Base-by-base conservation (phyloP, 345 rosid species). In the Camelina neglecta region DNA sequence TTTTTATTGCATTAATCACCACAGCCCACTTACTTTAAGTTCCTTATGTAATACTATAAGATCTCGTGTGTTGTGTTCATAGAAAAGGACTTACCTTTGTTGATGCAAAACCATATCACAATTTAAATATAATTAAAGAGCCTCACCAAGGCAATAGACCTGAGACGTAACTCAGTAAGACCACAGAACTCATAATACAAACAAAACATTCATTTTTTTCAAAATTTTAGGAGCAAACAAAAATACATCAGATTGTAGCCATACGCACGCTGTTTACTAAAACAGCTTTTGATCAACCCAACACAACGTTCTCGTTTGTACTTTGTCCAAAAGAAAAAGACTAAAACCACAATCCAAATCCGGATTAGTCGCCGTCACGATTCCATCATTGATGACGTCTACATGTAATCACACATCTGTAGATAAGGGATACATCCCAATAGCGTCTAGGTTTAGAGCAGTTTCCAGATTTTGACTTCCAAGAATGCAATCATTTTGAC, bases 401-500 rank as follows among this genome's bases (percentile, higher is more conserved):
- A 15, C 2, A 24, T 44, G 45, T 48, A 1, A 20, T 50, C 24
- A 18, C 11, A 60, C 24, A 36, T 29, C 33, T 56, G 44, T 36
- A 15, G 13, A 35, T 45, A 50, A 10, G 11, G 44, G 10, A 41
- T 47, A 23, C 38, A 35, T 35, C 50, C 11, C 11, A 38, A 38
- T 35, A 51, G 44, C 53, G 35, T 42, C 7, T 54, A 65, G 31
- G 59, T 74, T 55, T 20, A 16, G 13, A 13, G 54, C 42, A 55
- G 71, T 47, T 65, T 41, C 35, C 57, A 35, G 49, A 57, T 45
- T 65, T 74, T 74, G 71, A 72, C 39, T 29, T 31, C 31, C 15
- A 50, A 65, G 65, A 26, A 48, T 67, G 67, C 41, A 47, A 12
- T 36, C 72, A 11, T 66, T 11, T 73, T 65, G 57, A 73, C 76